Conservation (phyloP, 108 stramenopile species). For the Schizochytrium sp. region DNA sequence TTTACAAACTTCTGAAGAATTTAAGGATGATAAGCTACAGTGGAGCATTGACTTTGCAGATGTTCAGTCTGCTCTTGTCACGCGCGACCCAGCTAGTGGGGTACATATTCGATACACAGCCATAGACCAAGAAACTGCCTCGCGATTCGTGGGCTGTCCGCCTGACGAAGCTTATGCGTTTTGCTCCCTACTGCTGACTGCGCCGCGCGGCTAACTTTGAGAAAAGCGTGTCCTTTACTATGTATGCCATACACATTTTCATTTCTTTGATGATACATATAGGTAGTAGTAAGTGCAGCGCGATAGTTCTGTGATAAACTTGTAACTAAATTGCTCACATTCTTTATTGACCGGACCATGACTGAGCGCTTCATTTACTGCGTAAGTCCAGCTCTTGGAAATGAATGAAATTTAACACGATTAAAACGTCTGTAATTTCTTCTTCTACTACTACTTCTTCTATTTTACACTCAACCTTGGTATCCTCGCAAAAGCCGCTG, state of each 20-base stretch:
- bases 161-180: constrained; percentile 17
- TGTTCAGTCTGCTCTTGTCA: neutral
- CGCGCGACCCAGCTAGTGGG: constrained; percentile 22
- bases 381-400: too few relatives aligned
- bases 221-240: neutral
- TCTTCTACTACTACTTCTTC: too few relatives aligned
- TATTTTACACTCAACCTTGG: too few relatives aligned
- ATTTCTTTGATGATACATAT: neutral
- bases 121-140: neutral
- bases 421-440: too few relatives aligned
- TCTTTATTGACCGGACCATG: too few relatives aligned
- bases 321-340: too few relatives aligned
- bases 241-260: neutral
- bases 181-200: neutral
- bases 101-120: neutral
- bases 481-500: too few relatives aligned
- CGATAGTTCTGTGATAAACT: too few relatives aligned
- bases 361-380: too few relatives aligned
- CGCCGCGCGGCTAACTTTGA: neutral
- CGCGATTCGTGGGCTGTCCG: neutral
- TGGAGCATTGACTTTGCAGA: constrained; percentile 31
- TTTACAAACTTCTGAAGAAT: neutral
- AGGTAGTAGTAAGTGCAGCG: neutral
- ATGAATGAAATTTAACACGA: too few relatives aligned
- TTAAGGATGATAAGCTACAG: neutral